These are phyloP conservation scores for Chaetoscypha palmicola DNA, from an alignment of 2,329 filamentous ascomycete genomes.

Conservation along the genomic window DNA sequence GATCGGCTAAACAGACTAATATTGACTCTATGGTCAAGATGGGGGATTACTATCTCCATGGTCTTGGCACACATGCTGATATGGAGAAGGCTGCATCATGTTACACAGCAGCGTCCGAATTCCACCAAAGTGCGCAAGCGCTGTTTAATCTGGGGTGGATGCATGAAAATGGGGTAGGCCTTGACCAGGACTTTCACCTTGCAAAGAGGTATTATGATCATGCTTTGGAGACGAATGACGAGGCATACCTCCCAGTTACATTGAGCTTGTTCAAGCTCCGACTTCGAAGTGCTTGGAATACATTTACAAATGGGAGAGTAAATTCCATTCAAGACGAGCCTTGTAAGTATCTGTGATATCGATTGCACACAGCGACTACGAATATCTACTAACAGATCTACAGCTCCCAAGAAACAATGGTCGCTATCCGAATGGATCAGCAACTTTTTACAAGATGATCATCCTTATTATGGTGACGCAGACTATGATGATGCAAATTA, in stretches of 20 bases:
- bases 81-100: slow-evolving; percentile 85
- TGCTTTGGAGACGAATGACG: slow-evolving; percentile 81
- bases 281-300: slow-evolving; percentile 88
- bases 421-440: slow-evolving; percentile 80
- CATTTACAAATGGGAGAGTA: slow-evolving; percentile 78
- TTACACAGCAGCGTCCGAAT: slow-evolving; percentile 87
- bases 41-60: slow-evolving; percentile 91
- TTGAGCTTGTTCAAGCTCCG: slow-evolving; percentile 81
- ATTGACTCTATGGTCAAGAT: slow-evolving; percentile 95
- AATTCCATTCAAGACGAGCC: slow-evolving; percentile 90
- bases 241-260: slow-evolving; percentile 90
- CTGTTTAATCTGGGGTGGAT: slow-evolving; percentile 98
- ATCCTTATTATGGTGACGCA: slow-evolving; percentile 52
- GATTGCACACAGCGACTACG: neutral
- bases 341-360: slow-evolving; percentile 44
- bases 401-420: slow-evolving; percentile 65
- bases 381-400: slow-evolving; percentile 25
- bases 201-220: slow-evolving; percentile 95
- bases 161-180: slow-evolving; percentile 92
- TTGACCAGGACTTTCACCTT: slow-evolving; percentile 93
- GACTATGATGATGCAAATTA: slow-evolving; percentile 34
- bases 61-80: slow-evolving; percentile 65
- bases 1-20: slow-evolving; percentile 87
- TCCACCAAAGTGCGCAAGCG: slow-evolving; percentile 85
- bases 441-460: slow-evolving; percentile 69